phyloP scores from a whole-genome alignment of 305 asterid species.

The Plantago coronopus region DNA sequence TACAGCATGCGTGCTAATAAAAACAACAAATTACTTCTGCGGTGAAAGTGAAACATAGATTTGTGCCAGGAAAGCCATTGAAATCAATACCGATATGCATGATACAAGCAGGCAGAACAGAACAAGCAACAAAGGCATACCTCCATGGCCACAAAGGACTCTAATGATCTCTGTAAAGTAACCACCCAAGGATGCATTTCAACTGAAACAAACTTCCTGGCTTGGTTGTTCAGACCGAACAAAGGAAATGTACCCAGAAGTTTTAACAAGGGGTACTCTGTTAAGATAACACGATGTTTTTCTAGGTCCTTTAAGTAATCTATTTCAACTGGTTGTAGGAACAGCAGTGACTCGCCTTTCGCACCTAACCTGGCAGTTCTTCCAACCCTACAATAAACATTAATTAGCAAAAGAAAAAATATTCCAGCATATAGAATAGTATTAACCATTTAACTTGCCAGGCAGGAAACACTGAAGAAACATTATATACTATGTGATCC shows the following conservation, averaged over 20 bases:
- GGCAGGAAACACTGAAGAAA: too few relatives aligned
- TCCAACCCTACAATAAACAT: slow-evolving; percentile 67
- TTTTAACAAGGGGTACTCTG: slow-evolving; percentile 77
- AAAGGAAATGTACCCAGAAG: slow-evolving; percentile 55
- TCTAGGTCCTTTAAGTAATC: slow-evolving; percentile 77
- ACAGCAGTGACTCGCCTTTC: slow-evolving; percentile 72
- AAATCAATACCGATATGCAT: too few relatives aligned
- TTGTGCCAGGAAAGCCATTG: too few relatives aligned
- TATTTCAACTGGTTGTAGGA: slow-evolving; percentile 73
- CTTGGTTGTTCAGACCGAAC: slow-evolving; percentile 38
- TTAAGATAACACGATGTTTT: slow-evolving; percentile 64
- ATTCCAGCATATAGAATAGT: neutral
- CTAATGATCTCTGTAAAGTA: slow-evolving; percentile 73
- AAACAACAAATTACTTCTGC: too few relatives aligned
- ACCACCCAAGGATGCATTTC: slow-evolving; percentile 87
- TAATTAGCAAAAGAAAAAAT: slow-evolving; percentile 22
- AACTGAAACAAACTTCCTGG: slow-evolving; percentile 52
- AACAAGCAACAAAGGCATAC: slow-evolving; percentile 30
- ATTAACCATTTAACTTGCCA: too few relatives aligned
- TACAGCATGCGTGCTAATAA: too few relatives aligned
- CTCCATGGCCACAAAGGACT: slow-evolving; percentile 54
- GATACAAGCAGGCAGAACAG: too few relatives aligned
- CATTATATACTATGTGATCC: too few relatives aligned
- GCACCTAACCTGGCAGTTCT: slow-evolving; percentile 97
- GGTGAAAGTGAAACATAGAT: too few relatives aligned